phyloP scores from a whole-genome alignment of 768 basidiomycete genomes.

The Suillus paluster region DNA sequence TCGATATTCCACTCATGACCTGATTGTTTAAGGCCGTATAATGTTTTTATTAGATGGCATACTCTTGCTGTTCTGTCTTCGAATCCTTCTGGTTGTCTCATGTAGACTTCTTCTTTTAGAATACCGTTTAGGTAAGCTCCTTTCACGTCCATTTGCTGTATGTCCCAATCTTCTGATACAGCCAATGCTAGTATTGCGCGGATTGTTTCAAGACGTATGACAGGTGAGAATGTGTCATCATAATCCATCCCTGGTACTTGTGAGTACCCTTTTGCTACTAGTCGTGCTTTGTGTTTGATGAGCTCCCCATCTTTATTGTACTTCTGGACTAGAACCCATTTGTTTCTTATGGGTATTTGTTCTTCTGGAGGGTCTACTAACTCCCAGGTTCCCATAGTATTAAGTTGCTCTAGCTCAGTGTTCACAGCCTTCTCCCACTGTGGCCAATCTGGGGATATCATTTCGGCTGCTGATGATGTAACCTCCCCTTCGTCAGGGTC shows the following conservation, averaged over 20 bases:
- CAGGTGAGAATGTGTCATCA: constrained; percentile 33
- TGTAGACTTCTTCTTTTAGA: constrained; percentile 41
- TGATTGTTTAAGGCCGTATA: constrained; percentile 1
- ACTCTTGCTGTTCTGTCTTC: constrained; percentile 28
- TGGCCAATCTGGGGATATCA: too few species aligned
- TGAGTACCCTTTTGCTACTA: constrained; percentile 46
- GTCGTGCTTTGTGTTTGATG: constrained; percentile 37
- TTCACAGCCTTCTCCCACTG: too few species aligned
- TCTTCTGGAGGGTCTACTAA: constrained; percentile 8
- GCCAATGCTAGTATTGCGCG: constrained; percentile 23
- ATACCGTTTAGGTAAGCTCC: constrained; percentile 13
- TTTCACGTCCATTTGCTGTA: constrained; percentile 15
- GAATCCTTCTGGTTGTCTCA: constrained; percentile 42
- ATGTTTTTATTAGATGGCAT: constrained; percentile 1
- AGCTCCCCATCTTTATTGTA: constrained; percentile 7
- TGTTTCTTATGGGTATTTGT: background rate
- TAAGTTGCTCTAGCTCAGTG: too few species aligned
- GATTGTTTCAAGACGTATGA: constrained; percentile 28
- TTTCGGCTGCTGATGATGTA: too few species aligned
- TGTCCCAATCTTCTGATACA: constrained; percentile 10
- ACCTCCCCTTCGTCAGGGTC: too few species aligned
- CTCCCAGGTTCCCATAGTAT: constrained; percentile 13
- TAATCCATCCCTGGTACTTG: constrained; percentile 49
- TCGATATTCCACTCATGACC: background rate
- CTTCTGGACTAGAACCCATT: constrained; percentile 11